These are phyloP conservation scores for Coniochaeta sp. DNA, from an alignment of 2,329 filamentous ascomycete species.

Conservation along the genomic window DNA sequence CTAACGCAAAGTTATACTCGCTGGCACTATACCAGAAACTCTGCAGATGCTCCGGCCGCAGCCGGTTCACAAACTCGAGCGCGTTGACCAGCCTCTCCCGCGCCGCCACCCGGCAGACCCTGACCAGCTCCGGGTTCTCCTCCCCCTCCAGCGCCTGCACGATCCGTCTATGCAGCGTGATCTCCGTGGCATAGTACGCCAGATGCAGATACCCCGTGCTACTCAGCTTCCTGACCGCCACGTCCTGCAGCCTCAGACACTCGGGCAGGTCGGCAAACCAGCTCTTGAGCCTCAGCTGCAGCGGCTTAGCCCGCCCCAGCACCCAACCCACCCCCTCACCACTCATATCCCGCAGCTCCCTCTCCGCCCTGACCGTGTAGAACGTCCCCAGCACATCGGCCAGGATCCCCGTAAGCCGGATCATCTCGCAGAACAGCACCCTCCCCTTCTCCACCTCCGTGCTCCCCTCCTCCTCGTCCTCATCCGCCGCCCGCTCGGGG, in stretches of 20 bases:
- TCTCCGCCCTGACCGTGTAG: constrained; percentile 28
- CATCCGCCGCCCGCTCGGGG: constrained; percentile 26
- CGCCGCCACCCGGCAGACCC: not conserved
- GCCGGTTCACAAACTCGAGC: not conserved
- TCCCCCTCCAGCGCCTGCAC: constrained; percentile 15
- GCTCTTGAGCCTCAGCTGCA: constrained; percentile 16
- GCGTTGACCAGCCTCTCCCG: not conserved
- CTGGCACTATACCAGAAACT: not conserved
- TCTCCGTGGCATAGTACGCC: constrained; percentile 42
- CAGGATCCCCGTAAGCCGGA: constrained; percentile 40
- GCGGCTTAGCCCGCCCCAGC: constrained; percentile 16
- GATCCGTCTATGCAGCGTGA: constrained; percentile 41
- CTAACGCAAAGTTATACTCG: not conserved
- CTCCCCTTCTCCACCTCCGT: constrained; percentile 36
- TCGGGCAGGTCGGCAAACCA: constrained; percentile 14
- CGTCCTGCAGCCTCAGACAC: constrained; percentile 11
- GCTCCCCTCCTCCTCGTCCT: constrained; percentile 28
- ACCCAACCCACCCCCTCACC: constrained; percentile 9
- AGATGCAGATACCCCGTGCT: constrained; percentile 38
- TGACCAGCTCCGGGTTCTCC: not conserved
- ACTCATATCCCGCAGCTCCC: constrained; percentile 5
- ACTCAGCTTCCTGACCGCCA: constrained; percentile 8
- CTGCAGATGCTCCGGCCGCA: not conserved
- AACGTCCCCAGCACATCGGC: constrained; percentile 41
- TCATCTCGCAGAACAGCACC: constrained; percentile 41